Conservation (phyloP, 768 basidiomycete genomes). For the Pisolithus sp. region DNA sequence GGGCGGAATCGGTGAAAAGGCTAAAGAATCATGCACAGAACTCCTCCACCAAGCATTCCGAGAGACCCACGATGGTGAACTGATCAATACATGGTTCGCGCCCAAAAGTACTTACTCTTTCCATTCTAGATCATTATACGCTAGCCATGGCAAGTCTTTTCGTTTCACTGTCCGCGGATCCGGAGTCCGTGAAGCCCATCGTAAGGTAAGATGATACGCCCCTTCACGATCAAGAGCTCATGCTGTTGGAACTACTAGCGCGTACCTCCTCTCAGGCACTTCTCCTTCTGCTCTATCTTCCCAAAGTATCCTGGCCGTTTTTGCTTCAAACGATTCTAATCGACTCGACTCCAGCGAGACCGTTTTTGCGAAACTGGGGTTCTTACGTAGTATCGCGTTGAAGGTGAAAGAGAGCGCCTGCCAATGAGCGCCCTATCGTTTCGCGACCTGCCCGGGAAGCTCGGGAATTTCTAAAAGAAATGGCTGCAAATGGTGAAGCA, state of each 20-base stretch:
- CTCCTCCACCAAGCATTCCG: slow-evolving; percentile 75
- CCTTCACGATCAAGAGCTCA: slow-evolving; percentile 2
- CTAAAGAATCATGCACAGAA: slow-evolving; percentile 65
- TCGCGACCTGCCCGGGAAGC: slow-evolving; percentile 80
- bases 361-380: slow-evolving; percentile 59
- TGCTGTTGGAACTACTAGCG: slow-evolving; percentile 28
- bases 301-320: slow-evolving; percentile 50
- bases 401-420: slow-evolving; percentile 67
- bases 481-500: slow-evolving; percentile 20
- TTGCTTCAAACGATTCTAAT: slow-evolving; percentile 38
- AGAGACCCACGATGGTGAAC: slow-evolving; percentile 58
- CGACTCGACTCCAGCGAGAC: slow-evolving; percentile 19
- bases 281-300: slow-evolving; percentile 59
- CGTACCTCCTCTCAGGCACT: slow-evolving; percentile 61
- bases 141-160: slow-evolving; percentile 61
- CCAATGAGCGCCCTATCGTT: slow-evolving; percentile 63
- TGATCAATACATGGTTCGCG: slow-evolving; percentile 4
- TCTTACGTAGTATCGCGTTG: slow-evolving; percentile 59
- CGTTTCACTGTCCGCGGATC: slow-evolving; percentile 52
- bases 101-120: neutral
- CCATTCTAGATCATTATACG: slow-evolving; percentile 55
- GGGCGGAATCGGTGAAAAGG: slow-evolving; percentile 71
- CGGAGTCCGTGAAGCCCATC: slow-evolving; percentile 58
- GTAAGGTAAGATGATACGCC: slow-evolving; percentile 48
- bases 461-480: slow-evolving; percentile 53